Percentiles rank a stretch among this genome's conserved stretches.
These are phyloP conservation scores for Gymnopilus junonius DNA, from an alignment of 768 basidiomycete species.

Conservation along the genomic window DNA sequence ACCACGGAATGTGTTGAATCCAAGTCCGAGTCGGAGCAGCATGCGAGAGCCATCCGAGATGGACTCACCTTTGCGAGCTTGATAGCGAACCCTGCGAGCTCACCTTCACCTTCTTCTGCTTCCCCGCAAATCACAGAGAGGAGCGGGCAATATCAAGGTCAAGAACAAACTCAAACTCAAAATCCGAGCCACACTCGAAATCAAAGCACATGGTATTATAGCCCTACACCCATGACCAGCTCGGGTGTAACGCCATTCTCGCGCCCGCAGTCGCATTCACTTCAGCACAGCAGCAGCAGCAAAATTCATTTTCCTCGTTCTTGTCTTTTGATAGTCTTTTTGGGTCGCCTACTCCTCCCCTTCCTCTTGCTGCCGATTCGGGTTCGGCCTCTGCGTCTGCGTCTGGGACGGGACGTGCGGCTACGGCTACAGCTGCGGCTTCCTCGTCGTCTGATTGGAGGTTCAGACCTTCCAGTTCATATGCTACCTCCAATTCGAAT, in stretches of 20 bases:
- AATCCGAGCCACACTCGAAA: too few relatives aligned
- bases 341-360: neutral
- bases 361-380: neutral
- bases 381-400: neutral
- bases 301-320: neutral
- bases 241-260: neutral
- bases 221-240: too few relatives aligned
- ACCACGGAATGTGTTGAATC: too few relatives aligned
- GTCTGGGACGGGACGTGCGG: neutral
- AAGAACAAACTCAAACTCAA: neutral
- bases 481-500: too few relatives aligned
- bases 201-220: too few relatives aligned
- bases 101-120: neutral
- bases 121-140: neutral
- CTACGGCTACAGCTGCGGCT: neutral
- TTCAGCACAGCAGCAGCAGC: too few relatives aligned
- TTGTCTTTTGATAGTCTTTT: conserved; percentile 1
- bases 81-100: too few relatives aligned
- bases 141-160: neutral
- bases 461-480: too few relatives aligned
- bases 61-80: too few relatives aligned
- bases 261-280: too few relatives aligned
- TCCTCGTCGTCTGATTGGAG: neutral
- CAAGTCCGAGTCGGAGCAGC: too few relatives aligned
- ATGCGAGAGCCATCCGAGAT: too few relatives aligned